A percentile compares a stretch with the other conserved stretches of the same genome.
These are phyloP conservation scores for Neurospora hispaniola DNA, from an alignment of 495 filamentous ascomycete genomes.

Conservation along the genomic window DNA sequence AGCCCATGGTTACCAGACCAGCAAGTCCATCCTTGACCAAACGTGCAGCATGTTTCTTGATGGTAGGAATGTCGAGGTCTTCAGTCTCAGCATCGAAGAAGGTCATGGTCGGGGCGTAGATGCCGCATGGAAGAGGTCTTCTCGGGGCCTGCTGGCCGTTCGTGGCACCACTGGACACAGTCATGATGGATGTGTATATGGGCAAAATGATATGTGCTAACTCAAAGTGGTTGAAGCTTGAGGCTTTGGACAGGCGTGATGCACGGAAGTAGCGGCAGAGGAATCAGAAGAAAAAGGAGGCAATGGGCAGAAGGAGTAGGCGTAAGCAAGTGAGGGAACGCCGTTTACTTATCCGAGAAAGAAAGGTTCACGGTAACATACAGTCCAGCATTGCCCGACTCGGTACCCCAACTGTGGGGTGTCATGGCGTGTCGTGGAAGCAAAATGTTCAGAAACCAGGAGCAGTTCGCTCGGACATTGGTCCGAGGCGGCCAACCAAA, in stretches of 20 bases:
- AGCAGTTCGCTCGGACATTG: constrained; percentile 28
- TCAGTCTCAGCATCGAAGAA: constrained; percentile 78
- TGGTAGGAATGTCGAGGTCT: constrained; percentile 68
- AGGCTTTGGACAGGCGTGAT: constrained; percentile 4
- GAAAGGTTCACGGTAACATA: background rate
- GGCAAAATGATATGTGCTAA: background rate
- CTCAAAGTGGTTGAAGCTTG: background rate
- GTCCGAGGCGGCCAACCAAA: constrained; percentile 14
- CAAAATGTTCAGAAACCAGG: background rate
- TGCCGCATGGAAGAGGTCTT: constrained; percentile 67
- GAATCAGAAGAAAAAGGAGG: background rate
- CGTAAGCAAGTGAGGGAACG: background rate
- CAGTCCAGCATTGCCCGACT: background rate
- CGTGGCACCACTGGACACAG: constrained; percentile 22
- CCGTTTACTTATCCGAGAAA: background rate
- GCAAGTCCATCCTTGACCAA: constrained; percentile 73
- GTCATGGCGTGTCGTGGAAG: background rate
- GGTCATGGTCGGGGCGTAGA: constrained; percentile 84
- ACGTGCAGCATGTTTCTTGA: constrained; percentile 70
- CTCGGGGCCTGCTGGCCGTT: constrained; percentile 32
- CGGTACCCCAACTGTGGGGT: background rate
- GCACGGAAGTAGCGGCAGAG: background rate
- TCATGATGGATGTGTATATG: constrained; percentile 17
- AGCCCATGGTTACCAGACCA: constrained; percentile 80
- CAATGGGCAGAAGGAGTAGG: background rate